phyloP scores from a whole-genome alignment of 345 rosid genomes.

The Euphorbia pulcherrima region DNA sequence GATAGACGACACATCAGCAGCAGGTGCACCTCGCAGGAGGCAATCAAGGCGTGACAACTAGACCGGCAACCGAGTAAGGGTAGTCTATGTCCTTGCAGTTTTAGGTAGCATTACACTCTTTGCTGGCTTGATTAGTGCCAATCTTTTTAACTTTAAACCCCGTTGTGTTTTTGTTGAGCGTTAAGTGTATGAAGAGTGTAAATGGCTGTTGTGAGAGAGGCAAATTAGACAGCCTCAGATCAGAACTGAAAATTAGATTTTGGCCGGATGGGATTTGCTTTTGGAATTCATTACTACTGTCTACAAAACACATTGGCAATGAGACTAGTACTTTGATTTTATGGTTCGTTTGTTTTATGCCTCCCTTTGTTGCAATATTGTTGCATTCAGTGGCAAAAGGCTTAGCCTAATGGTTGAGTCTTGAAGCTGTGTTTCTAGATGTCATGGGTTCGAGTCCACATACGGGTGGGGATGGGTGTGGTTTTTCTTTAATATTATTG shows the following conservation, averaged over 20 bases:
- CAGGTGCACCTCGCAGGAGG: conserved; percentile 52
- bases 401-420: too few relatives aligned
- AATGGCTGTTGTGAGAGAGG: conserved; percentile 23
- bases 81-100: conserved; percentile 10
- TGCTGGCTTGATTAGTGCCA: conserved; percentile 25
- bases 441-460: too few relatives aligned
- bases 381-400: too few relatives aligned
- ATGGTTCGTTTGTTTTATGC: not conserved
- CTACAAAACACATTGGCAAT: not conserved
- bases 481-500: too few relatives aligned
- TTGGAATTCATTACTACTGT: not conserved
- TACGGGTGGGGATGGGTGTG: too few relatives aligned
- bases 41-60: conserved; percentile 52
- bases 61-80: conserved; percentile 1
- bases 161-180: conserved; percentile 3
- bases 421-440: too few relatives aligned
- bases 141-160: not conserved
- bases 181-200: conserved; percentile 38
- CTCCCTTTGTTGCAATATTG: not conserved
- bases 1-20: too few relatives aligned
- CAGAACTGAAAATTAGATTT: not conserved
- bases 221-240: conserved; percentile 1
- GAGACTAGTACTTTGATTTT: not conserved
- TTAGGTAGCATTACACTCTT: conserved; percentile 23
- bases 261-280: not conserved